Base-by-base conservation (phyloP, 108 stramenopile species). In the Parietichytrium sp. region DNA sequence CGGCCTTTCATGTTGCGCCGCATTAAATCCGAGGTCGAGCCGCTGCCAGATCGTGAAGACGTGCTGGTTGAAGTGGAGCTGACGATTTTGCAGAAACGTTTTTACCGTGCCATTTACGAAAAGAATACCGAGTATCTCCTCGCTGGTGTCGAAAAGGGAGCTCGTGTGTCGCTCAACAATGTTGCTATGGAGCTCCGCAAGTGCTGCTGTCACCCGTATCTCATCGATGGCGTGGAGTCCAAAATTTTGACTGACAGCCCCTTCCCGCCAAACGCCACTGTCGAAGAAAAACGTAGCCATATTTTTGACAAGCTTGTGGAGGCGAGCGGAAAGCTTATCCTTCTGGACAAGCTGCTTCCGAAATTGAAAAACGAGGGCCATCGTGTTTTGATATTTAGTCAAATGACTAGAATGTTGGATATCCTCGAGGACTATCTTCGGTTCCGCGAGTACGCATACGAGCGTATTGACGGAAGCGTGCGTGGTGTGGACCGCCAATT, bases 1-100 rank as follows among this genome's bases (percentile, higher is more conserved):
- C 91, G 96, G 25, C 97, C 97, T 3, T 99, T 97, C 84, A 97
- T 99, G 96, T 87, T 99, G 26, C 93, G 99, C 29, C 90, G 99
- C 31, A 89, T 98, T 47, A 99, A 99, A 82, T 85, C 89, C 0
- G 95, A 97, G 61, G 95, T 95, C 6, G 61, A 80, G 20, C 87
- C 87, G 8, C 86, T 97, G 42, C 96, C 95, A 3, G 94, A 93
- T 4, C 95, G 95, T 81, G 92, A 92, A n/a, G 96, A 97, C 80
- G 96, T 93, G 26, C 91, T 96, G 16, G 54, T 97, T 47, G 91
- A 96, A 91, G 92, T 93, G 16, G 94, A 94, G 38, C 92, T 97
- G 94, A 91, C 91, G 50, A 87, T 83, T 53, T 91, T 94, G 87
- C 97, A 96, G 79, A 95, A 96, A 78, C 93, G 94, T 85, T 96